Evolutionary conservation across 2,329 filamentous ascomycete species (phyloP), one percentile per base, ranked within the genome.

Genomic region (Tolypocladium nubicola): DNA sequence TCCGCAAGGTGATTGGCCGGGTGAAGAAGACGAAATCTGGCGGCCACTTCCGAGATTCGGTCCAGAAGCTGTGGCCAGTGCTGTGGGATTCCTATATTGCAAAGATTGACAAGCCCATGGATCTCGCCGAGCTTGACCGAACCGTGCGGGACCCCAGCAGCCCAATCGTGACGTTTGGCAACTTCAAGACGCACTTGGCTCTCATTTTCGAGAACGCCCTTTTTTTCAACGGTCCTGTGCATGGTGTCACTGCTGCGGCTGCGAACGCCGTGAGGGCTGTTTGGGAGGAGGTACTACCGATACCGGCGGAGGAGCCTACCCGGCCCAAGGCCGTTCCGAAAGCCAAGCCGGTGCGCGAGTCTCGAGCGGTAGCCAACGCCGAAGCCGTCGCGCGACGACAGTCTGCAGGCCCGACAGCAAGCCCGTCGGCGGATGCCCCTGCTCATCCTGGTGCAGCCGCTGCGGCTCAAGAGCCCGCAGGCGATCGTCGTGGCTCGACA

Each of bases 11-110:
- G 38, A 75, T 93, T 55, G 86, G 84, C 38, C 85, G 87, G 55
- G 79, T 93, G 57, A 96, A 95, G 75, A 94, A 96, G 73, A 92
- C 90, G 52, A 90, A 93, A 69, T 84, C 86, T 59, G 89, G 93
- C 2, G 74, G 75, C 8, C 82, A 87, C 56, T 97, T 96, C 75
- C 80, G 84, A 61, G 80, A 85, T 47, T 87, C 94, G 0, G 94
- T 97, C 9, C 81, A 89, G 68, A 82, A 80, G 43, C 75, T 93
- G 30, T 89, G 88, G 71, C 81, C 96, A 45, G 78, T 76, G 35
- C 84, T 97, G 45, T 90, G 89, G 56, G 85, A 84, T 2, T 88
- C 90, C 61, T 89, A 88, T 61, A 76, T 82, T 1, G 77, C 87
- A 40, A 85, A 76, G 60, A 75, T 97, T 63, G 82, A 85, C 41